Conservation (phyloP, 169 alveolate genomes). For the Gregarina niphandrodes region DNA sequence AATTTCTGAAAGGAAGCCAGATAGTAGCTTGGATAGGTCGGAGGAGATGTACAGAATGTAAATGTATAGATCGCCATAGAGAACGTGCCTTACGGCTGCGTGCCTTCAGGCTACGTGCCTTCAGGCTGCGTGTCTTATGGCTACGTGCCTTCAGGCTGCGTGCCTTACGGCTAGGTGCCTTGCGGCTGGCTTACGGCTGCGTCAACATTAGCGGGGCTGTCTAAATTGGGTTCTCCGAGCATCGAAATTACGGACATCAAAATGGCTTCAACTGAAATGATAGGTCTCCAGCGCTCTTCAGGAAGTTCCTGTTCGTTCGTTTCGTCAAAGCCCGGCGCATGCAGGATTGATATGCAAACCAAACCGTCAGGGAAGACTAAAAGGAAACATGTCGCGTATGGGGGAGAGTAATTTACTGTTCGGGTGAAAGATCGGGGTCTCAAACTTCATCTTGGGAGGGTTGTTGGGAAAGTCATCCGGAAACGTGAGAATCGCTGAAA, state of each 20-base stretch:
- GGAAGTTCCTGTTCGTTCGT: conserved; percentile 79
- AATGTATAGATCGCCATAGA: too few relatives aligned
- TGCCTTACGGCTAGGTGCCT: too few relatives aligned
- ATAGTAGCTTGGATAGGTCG: too few relatives aligned
- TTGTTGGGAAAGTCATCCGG: conserved; percentile 87
- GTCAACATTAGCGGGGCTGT: conserved; percentile 87
- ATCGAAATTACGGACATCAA: conserved; percentile 74
- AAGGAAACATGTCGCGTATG: too few relatives aligned
- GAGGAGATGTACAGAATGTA: too few relatives aligned
- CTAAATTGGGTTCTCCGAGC: conserved; percentile 82
- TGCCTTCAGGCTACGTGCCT: too few relatives aligned
- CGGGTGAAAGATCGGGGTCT: conserved; percentile 91
- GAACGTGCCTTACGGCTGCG: too few relatives aligned
- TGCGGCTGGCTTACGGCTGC: conserved; percentile 57
- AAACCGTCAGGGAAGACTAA: conserved; percentile 60
- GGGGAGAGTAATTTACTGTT: conserved; percentile 39
- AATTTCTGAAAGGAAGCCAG: too few relatives aligned
- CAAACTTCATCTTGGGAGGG: conserved; percentile 90
- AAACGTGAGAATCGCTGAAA: conserved; percentile 67
- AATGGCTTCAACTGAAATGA: conserved; percentile 78
- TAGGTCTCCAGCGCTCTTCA: conserved; percentile 95
- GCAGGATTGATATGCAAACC: conserved; percentile 87
- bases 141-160: too few relatives aligned
- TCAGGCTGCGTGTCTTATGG: too few relatives aligned
- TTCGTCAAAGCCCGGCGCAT: conserved; percentile 79